phyloP scores from a whole-genome alignment of 164 flowering plant genomes.

The Saururus chinensis region DNA sequence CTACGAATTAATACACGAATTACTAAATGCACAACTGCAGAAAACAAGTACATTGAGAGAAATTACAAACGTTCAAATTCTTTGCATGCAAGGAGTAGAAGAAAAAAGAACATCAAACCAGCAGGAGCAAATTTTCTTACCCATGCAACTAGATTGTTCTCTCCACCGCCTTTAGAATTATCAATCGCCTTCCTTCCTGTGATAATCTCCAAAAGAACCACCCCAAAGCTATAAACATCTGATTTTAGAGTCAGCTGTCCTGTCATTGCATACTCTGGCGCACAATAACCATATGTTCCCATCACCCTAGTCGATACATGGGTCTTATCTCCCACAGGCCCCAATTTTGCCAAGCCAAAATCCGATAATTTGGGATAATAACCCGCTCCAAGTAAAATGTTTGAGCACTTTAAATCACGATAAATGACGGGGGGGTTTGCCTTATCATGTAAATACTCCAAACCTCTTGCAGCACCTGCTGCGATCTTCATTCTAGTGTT shows the following conservation, averaged over 20 bases:
- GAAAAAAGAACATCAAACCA: not conserved
- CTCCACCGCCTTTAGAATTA: constrained; percentile 27
- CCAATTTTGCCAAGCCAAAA: constrained; percentile 89
- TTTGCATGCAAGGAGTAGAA: no score
- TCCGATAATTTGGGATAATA: constrained; percentile 75
- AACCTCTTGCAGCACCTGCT: constrained; percentile 75
- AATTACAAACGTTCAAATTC: no score
- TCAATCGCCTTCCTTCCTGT: constrained; percentile 87
- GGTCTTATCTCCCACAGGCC: constrained; percentile 72
- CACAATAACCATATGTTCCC: constrained; percentile 93
- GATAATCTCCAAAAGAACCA: constrained; percentile 76
- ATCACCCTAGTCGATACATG: constrained; percentile 88
- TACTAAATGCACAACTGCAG: no score
- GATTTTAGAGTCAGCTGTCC: constrained; percentile 81
- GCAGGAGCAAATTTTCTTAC: constrained; percentile 25
- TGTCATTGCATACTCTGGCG: constrained; percentile 90
- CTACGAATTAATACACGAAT: no score
- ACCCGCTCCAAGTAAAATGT: constrained; percentile 76
- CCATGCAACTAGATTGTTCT: constrained; percentile 78
- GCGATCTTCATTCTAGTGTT: constrained; percentile 74
- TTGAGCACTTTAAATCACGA: constrained; percentile 87
- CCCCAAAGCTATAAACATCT: constrained; percentile 86
- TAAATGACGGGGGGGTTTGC: constrained; percentile 78
- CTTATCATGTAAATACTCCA: constrained; percentile 67
- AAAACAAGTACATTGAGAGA: no score